phyloP scores from a whole-genome alignment of 257 asterid species.

The Coffea canephora region DNA sequence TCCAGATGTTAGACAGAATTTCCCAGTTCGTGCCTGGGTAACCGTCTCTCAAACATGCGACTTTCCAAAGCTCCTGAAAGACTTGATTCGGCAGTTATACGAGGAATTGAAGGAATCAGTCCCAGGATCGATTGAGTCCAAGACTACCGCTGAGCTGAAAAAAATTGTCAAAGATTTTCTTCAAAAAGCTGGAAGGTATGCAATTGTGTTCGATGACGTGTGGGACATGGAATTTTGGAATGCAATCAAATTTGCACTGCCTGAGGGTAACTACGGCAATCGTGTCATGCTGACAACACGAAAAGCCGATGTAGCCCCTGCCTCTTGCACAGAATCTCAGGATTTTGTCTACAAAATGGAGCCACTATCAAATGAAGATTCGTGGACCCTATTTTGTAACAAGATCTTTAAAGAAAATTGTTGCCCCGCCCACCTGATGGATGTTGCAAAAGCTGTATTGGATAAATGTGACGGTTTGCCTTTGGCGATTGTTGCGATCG shows the following conservation, averaged over 20 bases:
- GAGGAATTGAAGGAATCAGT: not conserved
- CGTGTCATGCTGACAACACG: constrained; percentile 22
- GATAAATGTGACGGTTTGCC: constrained; percentile 29
- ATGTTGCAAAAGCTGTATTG: constrained; percentile 10
- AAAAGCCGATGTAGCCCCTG: constrained; percentile 11
- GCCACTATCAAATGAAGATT: constrained; percentile 12
- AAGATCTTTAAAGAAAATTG: not conserved
- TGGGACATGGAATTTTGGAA: constrained; percentile 14
- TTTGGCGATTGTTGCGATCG: constrained; percentile 19
- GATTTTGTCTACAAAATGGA: constrained; percentile 1
- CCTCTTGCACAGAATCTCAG: not conserved
- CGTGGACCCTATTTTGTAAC: constrained; percentile 14
- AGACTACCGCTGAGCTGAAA: not conserved
- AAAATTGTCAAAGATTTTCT: not conserved
- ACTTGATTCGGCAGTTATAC: not conserved
- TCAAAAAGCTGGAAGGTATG: not conserved
- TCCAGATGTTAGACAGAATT: constrained; percentile 2
- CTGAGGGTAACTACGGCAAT: constrained; percentile 14
- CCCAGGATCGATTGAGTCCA: not conserved
- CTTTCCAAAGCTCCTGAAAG: not conserved
- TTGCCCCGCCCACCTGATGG: not conserved
- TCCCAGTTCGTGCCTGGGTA: constrained; percentile 20
- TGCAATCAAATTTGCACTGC: constrained; percentile 12
- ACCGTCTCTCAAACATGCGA: constrained; percentile 10
- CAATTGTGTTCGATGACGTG: constrained; percentile 26